Base-by-base conservation (phyloP, 2,329 filamentous ascomycete species). In the Trichoderma polysporum region DNA sequence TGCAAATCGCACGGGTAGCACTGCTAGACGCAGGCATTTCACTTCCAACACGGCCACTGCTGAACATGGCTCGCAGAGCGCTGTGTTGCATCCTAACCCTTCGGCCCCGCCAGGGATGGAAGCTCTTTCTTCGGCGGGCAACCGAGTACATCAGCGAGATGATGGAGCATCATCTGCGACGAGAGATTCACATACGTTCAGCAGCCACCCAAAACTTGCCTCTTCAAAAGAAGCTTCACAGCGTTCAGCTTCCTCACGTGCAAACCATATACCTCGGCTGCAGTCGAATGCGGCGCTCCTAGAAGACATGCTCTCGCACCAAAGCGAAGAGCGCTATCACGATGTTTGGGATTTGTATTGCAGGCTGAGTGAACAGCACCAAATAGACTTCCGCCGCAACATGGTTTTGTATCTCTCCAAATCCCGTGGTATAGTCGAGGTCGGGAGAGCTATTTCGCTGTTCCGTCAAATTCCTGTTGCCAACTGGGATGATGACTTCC, bases 341-440 rank as follows among this genome's bases (percentile, higher is more conserved):
- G 74, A 78, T 27, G 75, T 82, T 19, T 86, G 83, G 82, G 72
- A 77, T 17, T 69, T 79, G 15, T 86, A 82, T 69, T 73, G 69
- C 33, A 72, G 74, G 7, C 73, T 85, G 17, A 73, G 79, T 19
- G 72, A 73, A 4, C 66, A 72, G 2, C 72, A 78, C 49, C 72
- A 76, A 52, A 52, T 66, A 4, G 69, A 71, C 3, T 69, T 80
- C 13, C 75, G 75, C 2, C 73, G 70, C 2, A 56, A 71, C 2
- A 75, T 85, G 22, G 69, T 85, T 1, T 64, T 75, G 2, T 81
- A 82, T 54, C 77, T 87, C 10, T 76, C 81, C 6, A 75, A 71
- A 17, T 84, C 83, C 3, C 73, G 72, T 5, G 78, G 79, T n/a
- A 70, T 79, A 9, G 74, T 81, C 3, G 82, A 86, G 57, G 79